Evolutionary conservation across 2,329 filamentous ascomycete genomes (phyloP), one percentile per base, ranked within the genome.

Genomic region (Alternaria alternata): DNA sequence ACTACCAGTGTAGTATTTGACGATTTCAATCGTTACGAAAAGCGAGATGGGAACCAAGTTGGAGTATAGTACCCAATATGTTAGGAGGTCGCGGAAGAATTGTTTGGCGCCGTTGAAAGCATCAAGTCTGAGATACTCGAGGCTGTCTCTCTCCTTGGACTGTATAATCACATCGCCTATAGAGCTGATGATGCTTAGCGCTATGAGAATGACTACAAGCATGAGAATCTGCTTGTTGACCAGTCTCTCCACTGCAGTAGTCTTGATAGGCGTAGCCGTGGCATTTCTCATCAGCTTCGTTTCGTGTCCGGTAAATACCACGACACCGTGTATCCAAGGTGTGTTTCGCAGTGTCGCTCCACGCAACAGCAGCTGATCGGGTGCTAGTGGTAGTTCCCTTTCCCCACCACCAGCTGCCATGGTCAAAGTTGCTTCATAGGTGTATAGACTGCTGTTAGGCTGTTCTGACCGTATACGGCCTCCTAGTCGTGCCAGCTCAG

Each of bases 251-350:
- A 99, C 94, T 69, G 94, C 94, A 36, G 95, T 99, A 57, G 94
- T 91, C 83, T 99, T 99, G 82, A 99, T 99, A 6, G 95, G 96
- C 1, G 95, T 91, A 5, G 94, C 94, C 3, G 94, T 99, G 18
- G 95, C 96, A 77, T 99, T 99, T 69, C 95, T 90, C 95, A 99
- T 98, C 64, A 99, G 86, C 81, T 99, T 99, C 7, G 95, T 98
- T 81, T 99, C 95, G 79, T 99, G 95, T 52, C 95, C 95, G 3
- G 93, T 97, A 73, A 98, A 99, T 16, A 99, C 94, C 55, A 99
- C 95, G 18, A 96, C 87, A 39, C 94, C 95, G 76, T 99, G 93
- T 49, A 98, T 89, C 94, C 95, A 99, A 30, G 94, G 94, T 1
- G 95, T 99, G 74, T 99, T 99, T 70, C 95, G 88, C 57, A 99